phyloP scores from a whole-genome alignment of 1,139 yeast species.

The Kluyveromyces marxianus region DNA sequence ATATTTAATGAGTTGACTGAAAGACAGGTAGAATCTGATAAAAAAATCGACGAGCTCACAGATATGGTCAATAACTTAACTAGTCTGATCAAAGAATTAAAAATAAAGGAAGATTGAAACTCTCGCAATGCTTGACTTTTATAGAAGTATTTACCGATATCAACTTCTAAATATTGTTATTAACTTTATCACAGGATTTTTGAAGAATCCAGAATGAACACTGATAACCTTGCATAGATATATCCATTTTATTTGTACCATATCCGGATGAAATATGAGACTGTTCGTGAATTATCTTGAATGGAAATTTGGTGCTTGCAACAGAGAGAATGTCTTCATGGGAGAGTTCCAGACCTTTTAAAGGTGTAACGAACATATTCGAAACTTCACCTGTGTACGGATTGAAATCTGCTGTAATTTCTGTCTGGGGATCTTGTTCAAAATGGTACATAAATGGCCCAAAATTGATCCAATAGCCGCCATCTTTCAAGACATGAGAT shows the following conservation, averaged over 20 bases:
- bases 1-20: conserved; percentile 44
- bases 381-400: conserved; percentile 10
- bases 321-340: conserved; percentile 11
- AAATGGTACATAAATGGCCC: conserved; percentile 88
- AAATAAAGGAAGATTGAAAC: not conserved
- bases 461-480: conserved; percentile 73
- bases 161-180: too few relatives aligned
- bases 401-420: conserved; percentile 11
- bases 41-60: conserved; percentile 31
- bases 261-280: conserved; percentile 10
- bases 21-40: conserved; percentile 27
- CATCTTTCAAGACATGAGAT: conserved; percentile 41
- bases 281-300: conserved; percentile 9
- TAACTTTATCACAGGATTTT: not conserved
- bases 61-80: conserved; percentile 25
- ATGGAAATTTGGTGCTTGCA: conserved; percentile 8
- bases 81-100: conserved; percentile 12
- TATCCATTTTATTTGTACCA: conserved; percentile 9
- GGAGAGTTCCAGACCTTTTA: conserved; percentile 15
- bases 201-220: conserved; percentile 15
- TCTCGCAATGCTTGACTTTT: not conserved
- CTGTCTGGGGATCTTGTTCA: conserved; percentile 43
- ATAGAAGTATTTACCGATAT: not conserved
- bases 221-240: conserved; percentile 11
- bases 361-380: conserved; percentile 8